Evolutionary conservation across 352 stramenopile species (phyloP).

Genomic region (Phytophthora hybrid): DNA sequence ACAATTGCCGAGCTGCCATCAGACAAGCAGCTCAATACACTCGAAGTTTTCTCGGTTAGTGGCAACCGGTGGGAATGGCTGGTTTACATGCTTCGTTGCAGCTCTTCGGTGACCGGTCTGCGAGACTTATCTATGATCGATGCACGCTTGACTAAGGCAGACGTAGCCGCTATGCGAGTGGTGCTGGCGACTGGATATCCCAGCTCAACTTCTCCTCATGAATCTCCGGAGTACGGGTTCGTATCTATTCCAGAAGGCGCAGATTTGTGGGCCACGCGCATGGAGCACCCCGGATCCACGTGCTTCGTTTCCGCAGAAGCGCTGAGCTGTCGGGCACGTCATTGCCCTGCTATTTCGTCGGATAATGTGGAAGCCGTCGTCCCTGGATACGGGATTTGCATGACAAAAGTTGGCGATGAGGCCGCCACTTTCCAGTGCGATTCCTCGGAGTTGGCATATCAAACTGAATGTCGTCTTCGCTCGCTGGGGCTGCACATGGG

Average conservation of each 20-base stretch:
- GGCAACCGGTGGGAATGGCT: background rate
- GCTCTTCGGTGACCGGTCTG: background rate
- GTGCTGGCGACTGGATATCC: background rate
- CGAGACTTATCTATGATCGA: background rate
- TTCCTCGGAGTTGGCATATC: background rate
- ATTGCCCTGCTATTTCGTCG: background rate
- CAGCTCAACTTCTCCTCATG: background rate
- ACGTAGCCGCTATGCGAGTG: background rate
- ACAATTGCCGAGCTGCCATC: background rate
- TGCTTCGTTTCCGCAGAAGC: background rate
- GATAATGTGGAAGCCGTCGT: background rate
- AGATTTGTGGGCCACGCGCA: background rate
- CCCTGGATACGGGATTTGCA: slow-evolving; percentile 4
- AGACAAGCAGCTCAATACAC: background rate
- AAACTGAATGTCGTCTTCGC: background rate
- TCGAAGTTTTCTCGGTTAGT: background rate
- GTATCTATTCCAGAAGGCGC: background rate
- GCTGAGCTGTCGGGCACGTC: background rate
- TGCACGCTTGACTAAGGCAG: background rate
- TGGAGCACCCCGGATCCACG: background rate
- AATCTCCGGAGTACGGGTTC: background rate
- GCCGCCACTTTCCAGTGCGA: background rate
- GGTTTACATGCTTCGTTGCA: background rate
- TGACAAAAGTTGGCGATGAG: background rate
- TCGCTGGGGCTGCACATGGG: background rate